Base-by-base conservation (phyloP, 352 stramenopile species). In the Pythium phragmitis region DNA sequence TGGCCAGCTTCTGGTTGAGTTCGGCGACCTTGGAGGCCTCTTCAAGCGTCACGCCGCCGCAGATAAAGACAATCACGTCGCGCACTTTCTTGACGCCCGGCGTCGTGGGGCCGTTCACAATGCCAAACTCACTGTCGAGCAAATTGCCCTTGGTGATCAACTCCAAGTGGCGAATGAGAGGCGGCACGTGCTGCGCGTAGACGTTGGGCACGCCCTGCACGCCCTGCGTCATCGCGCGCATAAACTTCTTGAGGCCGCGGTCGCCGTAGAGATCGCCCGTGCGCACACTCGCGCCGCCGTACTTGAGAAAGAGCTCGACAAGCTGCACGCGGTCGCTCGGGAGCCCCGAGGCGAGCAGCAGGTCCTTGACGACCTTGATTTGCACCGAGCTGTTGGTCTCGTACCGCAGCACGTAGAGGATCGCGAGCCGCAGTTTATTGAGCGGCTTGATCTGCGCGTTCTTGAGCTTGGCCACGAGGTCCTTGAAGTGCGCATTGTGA, bases 351-450 rank as follows among this genome's bases (percentile, higher is more conserved):
- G 83, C 64, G 0, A 54, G 59, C 26, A 92, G 63, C 59, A 94
- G 49, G 49, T 92, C 84, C 56, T 92, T 92, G 43, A 94, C 70
- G 39, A 80, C 75, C 72, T 94, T 93, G 63, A 92, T 69, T 63
- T 92, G 80, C 34, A 91, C 79, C 28, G 85, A 89, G 57, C 74
- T 89, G 63, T 91, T 86, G 28, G 84, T 96, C 76, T 99, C 97
- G 74, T 99, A 99, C 16, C 97, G 92, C 37, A 99, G 68, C 21
- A 97, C 96, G 80, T 99, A 99, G 17, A 99, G 74, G 73, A 99
- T 94, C 19, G 96, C 96, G 51, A 99, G 83, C 17, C 98, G 92
- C 30, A 99, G 81, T 72, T 99, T 99, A 79, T 99, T 98, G 4
- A 91, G 82, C n/a, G 96, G 88, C 71, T 98, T 98, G 37, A 94